Conservation (phyloP, 345 rosid genomes). For the Boechera divaricarpa region DNA sequence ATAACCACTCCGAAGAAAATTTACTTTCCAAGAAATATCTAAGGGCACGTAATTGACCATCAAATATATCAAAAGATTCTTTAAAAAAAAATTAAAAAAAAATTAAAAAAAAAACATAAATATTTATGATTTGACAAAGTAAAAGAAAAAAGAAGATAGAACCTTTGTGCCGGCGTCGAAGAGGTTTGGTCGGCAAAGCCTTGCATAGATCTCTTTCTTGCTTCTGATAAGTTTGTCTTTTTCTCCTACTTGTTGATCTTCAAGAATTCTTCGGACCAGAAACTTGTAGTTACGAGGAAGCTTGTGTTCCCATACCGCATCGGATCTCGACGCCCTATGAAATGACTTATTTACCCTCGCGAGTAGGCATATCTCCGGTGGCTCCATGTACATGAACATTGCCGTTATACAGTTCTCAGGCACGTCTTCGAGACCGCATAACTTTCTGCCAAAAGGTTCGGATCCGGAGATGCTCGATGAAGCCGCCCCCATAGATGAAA, state of each 20-base stretch:
- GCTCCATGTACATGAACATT: slow-evolving; percentile 69
- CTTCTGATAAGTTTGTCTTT: slow-evolving; percentile 37
- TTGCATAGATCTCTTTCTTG: slow-evolving; percentile 72
- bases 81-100: not conserved
- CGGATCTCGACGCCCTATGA: slow-evolving; percentile 68
- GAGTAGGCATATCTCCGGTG: slow-evolving; percentile 79
- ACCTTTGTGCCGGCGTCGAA: slow-evolving; percentile 83
- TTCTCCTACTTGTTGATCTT: slow-evolving; percentile 30
- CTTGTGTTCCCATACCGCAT: slow-evolving; percentile 85
- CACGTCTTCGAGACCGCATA: slow-evolving; percentile 59
- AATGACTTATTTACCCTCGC: slow-evolving; percentile 68
- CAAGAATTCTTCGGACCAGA: slow-evolving; percentile 57
- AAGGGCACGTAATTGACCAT: slow-evolving; percentile 30
- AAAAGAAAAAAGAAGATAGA: not conserved
- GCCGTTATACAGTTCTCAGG: slow-evolving; percentile 77
- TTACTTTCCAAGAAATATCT: slow-evolving; percentile 32
- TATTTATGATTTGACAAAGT: not conserved
- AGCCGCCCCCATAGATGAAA: slow-evolving; percentile 65
- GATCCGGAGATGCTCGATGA: slow-evolving; percentile 51
- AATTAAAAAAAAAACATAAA: not conserved
- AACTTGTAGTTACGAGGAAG: slow-evolving; percentile 75
- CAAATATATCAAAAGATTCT: slow-evolving; percentile 18
- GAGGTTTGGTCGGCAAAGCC: slow-evolving; percentile 60
- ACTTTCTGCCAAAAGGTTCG: slow-evolving; percentile 8
- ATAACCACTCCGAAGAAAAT: not conserved